Evolutionary conservation across 2,329 filamentous ascomycete genomes (phyloP).

Genomic region (Fusarium haematococcum): DNA sequence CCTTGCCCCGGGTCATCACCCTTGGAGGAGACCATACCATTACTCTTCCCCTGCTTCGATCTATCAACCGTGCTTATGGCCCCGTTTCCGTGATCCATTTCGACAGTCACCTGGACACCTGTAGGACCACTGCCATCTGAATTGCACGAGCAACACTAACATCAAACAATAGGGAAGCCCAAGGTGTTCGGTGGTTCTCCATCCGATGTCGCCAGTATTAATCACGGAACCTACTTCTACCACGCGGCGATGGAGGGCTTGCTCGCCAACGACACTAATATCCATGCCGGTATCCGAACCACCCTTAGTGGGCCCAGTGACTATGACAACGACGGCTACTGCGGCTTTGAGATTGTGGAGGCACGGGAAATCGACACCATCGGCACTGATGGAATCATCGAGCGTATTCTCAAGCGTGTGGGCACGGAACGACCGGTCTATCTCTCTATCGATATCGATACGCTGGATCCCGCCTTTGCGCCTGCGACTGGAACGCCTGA

Average conservation of each 20-base stretch:
- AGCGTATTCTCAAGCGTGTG: constrained; percentile 80
- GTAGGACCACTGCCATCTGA: constrained; percentile 49
- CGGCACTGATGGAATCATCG: constrained; percentile 77
- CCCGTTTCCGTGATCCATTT: constrained; percentile 73
- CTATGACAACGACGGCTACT: constrained; percentile 77
- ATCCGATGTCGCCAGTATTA: constrained; percentile 79
- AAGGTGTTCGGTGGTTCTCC: constrained; percentile 90
- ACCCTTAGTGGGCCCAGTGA: constrained; percentile 77
- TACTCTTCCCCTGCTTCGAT: constrained; percentile 68
- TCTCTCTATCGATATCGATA: constrained; percentile 86
- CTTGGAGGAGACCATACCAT: constrained; percentile 75
- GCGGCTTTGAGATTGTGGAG: constrained; percentile 89
- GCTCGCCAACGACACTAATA: constrained; percentile 84
- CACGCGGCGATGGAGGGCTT: constrained; percentile 83
- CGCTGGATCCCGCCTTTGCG: constrained; percentile 83
- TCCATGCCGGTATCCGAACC: constrained; percentile 88
- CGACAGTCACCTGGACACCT: constrained; percentile 75
- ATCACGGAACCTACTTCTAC: constrained; percentile 92
- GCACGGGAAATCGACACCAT: constrained; percentile 62
- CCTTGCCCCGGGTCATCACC: constrained; percentile 84
- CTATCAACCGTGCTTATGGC: constrained; percentile 71
- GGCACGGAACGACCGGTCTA: constrained; percentile 82
- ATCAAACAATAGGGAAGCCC: constrained; percentile 69
- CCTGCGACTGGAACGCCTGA: constrained; percentile 81
- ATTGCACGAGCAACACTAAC: background rate